Base-by-base conservation (phyloP, 306 rosid species). In the Delonix regia region DNA sequence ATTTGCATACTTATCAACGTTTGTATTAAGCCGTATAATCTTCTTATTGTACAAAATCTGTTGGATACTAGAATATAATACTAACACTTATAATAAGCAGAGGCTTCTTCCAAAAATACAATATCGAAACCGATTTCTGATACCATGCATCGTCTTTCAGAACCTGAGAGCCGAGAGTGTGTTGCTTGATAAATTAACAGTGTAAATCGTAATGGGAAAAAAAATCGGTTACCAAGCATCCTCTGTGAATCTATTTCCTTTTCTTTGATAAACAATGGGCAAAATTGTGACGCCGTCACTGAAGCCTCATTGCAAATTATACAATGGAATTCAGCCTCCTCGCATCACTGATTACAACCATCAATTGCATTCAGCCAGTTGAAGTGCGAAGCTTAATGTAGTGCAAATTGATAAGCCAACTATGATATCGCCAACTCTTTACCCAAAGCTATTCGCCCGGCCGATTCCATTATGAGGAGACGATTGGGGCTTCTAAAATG, bases 281-380 rank as follows among this genome's bases (percentile, higher is more conserved):
- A 81, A 74, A 79, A 44, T 56, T 70, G 49, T 14, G 79, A 66
- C 36, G 28, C 24, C 59, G 30, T 53, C 30, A 21, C n/a, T 75
- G 67, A 71, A 44, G 34, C 60, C 27, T 22, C 47, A 61, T 7
- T 48, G 42, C 69, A 80, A 74, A 28, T 33, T 13, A 27, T 30
- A 13, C 21, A 30, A 34, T 51, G 70, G 75, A 42, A 64, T 73
- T 65, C 79, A 33, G 69, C 79, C 83, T 64, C 79, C 83, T 64
- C 69, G 66, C 78, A 72, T 51, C 22, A n/a, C 24, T n/a, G 63
- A 72, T 56, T 42, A 62, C 27, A 45, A 73, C 67, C 61, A 53
- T 36, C 53, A 52, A 55, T 47, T 53, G 63, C 78, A 39, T 63
- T 45, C 66, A 73, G 34, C 65, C 51, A 60, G 71, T 65, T 60